Percentiles rank a stretch among this genome's conserved stretches.
These are phyloP conservation scores for Vitis hybrid DNA, from an alignment of 177 flowering plant genomes.

Conservation along the genomic window DNA sequence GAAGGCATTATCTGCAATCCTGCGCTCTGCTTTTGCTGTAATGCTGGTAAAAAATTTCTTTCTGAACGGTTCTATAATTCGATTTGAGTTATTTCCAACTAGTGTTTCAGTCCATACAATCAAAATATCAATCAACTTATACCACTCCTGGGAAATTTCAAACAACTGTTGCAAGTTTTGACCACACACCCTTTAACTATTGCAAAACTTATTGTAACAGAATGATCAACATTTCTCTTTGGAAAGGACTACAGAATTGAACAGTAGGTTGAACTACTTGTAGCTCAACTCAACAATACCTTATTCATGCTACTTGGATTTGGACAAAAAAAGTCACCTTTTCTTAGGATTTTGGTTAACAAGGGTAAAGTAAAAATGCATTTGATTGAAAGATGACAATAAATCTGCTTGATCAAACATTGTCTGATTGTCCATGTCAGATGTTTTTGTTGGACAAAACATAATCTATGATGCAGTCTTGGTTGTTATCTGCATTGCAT, in stretches of 20 bases:
- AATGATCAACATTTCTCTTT: not conserved
- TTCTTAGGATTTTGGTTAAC: too few relatives aligned
- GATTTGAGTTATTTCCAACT: not conserved
- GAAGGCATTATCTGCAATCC: constrained; percentile 51
- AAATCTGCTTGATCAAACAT: not conserved
- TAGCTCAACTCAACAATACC: not conserved
- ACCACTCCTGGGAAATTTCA: too few relatives aligned
- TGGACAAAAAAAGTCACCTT: not conserved
- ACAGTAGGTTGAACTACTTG: not conserved
- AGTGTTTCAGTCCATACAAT: too few relatives aligned
- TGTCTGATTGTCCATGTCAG: not conserved
- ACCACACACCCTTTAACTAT: too few relatives aligned
- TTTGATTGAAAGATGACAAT: too few relatives aligned
- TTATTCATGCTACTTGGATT: not conserved
- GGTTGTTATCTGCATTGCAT: not conserved
- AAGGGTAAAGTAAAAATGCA: too few relatives aligned
- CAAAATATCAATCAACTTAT: too few relatives aligned
- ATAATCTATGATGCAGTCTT: not conserved
- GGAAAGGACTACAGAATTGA: not conserved
- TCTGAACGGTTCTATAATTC: not conserved
- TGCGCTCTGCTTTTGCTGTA: constrained; percentile 64
- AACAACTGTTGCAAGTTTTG: too few relatives aligned
- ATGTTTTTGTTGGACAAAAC: not conserved
- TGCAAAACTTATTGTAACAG: too few relatives aligned
- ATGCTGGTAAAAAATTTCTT: constrained; percentile 52